phyloP scores from a whole-genome alignment of 345 rosid genomes.

The Eucalyptus victrix region DNA sequence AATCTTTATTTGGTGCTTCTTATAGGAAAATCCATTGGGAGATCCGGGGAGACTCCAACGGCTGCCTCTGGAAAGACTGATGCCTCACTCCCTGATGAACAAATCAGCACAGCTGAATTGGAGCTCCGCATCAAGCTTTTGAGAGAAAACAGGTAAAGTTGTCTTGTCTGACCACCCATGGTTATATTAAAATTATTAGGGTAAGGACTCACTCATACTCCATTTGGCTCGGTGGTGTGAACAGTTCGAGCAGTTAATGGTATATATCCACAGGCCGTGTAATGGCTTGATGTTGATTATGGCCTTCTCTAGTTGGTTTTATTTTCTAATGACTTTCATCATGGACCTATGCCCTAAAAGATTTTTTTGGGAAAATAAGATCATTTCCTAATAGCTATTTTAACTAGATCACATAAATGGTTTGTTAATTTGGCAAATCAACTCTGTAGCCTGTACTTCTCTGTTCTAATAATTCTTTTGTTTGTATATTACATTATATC shows the following conservation, averaged over 20 bases:
- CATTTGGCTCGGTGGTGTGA: not conserved
- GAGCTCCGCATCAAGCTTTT: slow-evolving; percentile 65
- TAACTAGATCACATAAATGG: not conserved
- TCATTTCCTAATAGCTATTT: not conserved
- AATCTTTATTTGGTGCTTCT: not conserved
- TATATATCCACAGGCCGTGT: not conserved
- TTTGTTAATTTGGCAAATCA: not conserved
- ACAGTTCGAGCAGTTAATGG: not conserved
- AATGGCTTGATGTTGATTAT: not conserved
- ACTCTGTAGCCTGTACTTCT: not conserved
- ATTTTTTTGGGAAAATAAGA: not conserved
- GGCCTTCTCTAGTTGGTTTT: not conserved
- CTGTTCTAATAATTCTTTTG: not conserved
- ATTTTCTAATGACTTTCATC: not conserved
- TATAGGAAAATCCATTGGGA: slow-evolving; percentile 61
- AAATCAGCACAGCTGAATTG: slow-evolving; percentile 58
- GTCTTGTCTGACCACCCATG: not conserved
- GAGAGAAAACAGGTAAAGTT: slow-evolving; percentile 46
- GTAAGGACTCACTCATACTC: not conserved
- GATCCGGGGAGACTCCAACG: slow-evolving; percentile 40
- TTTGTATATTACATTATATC: not conserved
- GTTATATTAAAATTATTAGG: not conserved
- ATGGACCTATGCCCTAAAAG: not conserved
- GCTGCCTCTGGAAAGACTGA: slow-evolving; percentile 20
- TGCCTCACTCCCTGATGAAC: slow-evolving; percentile 36